Conservation (phyloP, 2,329 filamentous ascomycete genomes). For the Phaeoacremonium minimum region DNA sequence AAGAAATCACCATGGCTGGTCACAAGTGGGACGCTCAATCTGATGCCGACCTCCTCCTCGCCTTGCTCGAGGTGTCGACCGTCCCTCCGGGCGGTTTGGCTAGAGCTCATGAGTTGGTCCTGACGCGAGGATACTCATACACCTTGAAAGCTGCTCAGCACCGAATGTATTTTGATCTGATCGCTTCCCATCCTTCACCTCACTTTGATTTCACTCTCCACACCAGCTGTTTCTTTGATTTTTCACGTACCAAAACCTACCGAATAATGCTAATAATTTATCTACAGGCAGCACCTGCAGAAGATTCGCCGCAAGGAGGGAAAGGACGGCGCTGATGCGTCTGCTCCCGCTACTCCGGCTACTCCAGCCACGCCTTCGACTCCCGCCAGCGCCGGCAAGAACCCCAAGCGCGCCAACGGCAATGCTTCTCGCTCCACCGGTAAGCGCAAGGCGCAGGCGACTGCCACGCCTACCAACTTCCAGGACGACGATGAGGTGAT, state of each 20-base stretch:
- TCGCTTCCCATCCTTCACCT: too few species aligned
- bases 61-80: too few species aligned
- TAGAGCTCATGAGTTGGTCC: too few species aligned
- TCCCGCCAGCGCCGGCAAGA: conserved; percentile 8
- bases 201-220: too few species aligned
- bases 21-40: too few species aligned
- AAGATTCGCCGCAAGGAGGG: conserved; percentile 24
- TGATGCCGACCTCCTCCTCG: too few species aligned
- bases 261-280: conserved; percentile 5
- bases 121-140: conserved; percentile 17
- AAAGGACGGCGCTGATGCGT: conserved; percentile 1
- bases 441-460: conserved; percentile 10
- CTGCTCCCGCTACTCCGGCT: too few species aligned
- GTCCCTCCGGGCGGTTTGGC: too few species aligned
- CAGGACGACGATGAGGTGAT: neutral
- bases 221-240: conserved; percentile 1
- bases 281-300: conserved; percentile 26
- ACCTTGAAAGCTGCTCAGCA: conserved; percentile 23
- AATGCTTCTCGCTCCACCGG: neutral
- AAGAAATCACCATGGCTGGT: too few species aligned
- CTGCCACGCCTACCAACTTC: neutral
- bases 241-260: neutral
- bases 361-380: conserved; percentile 1
- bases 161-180: conserved; percentile 2
- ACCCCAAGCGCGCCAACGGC: conserved; percentile 6